These are phyloP conservation scores for Fusarium secorum DNA, from an alignment of 2,329 filamentous ascomycete genomes.

Conservation along the genomic window DNA sequence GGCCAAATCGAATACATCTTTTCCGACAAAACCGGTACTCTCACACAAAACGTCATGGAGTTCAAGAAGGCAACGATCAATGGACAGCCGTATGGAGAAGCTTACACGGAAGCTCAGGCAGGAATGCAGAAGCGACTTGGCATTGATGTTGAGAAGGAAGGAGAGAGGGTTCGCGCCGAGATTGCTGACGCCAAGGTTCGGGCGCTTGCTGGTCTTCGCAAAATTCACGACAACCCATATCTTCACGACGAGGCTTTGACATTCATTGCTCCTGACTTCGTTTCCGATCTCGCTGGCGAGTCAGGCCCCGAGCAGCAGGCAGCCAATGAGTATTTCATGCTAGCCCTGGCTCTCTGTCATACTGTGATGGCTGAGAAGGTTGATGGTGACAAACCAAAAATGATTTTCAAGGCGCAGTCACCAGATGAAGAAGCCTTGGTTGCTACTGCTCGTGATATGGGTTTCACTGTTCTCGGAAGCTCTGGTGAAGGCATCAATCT, in stretches of 20 bases:
- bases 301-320: slow-evolving; percentile 78
- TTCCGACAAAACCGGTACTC: slow-evolving; percentile 95
- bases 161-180: slow-evolving; percentile 73
- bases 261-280: slow-evolving; percentile 90
- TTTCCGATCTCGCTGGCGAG: slow-evolving; percentile 80
- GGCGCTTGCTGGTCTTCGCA: slow-evolving; percentile 77
- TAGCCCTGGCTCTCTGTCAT: slow-evolving; percentile 93
- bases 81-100: slow-evolving; percentile 94
- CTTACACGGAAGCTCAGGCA: slow-evolving; percentile 95
- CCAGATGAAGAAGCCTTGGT: slow-evolving; percentile 96
- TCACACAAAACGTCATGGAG: slow-evolving; percentile 99
- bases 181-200: slow-evolving; percentile 79
- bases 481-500: slow-evolving; percentile 82
- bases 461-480: slow-evolving; percentile 88
- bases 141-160: slow-evolving; percentile 84
- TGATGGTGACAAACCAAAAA: slow-evolving; percentile 88
- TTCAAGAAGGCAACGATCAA: slow-evolving; percentile 99
- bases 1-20: slow-evolving; percentile 99
- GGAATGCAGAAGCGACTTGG: slow-evolving; percentile 95
- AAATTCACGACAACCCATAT: slow-evolving; percentile 88
- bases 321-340: slow-evolving; percentile 90
- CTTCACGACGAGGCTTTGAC: slow-evolving; percentile 89
- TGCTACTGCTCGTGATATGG: slow-evolving; percentile 91
- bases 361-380: slow-evolving; percentile 91
- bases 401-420: slow-evolving; percentile 96